Base-by-base conservation (phyloP, 257 asterid species). In the Capsicum rhomboideum region DNA sequence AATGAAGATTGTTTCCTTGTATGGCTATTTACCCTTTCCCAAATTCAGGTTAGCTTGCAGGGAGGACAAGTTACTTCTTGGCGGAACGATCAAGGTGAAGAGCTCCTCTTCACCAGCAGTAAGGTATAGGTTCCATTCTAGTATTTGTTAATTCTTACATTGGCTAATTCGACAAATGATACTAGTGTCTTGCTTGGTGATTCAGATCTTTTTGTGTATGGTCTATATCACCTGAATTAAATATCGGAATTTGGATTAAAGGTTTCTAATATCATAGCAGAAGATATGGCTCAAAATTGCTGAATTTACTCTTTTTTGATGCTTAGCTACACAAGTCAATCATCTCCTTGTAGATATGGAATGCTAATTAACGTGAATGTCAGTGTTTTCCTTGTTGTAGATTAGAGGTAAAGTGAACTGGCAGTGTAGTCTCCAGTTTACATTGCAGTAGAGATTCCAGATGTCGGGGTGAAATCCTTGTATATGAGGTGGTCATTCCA, bases 41-140 rank as follows among this genome's bases (percentile, higher is more conserved):
- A 13, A 50, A 18, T 86, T 59, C 89, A 96, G 99, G 94, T 96
- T 63, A 94, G 97, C 89, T 85, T 96, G 91, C 91, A 89, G 4
- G 98, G 99, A 79, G 99, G 96, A 78, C 97, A 93, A 86, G 95
- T 96, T 78, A 87, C 93, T 86, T 96, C 99, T 0, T 96, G 98
- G 98, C 89, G 96, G 89, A 93, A 92, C 77, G 95, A 90, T 64
- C 92, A 91, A 59, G 99, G 99, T 37, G 98, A 96, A 90, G 99
- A 96, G 84, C 97, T 92, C 80, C 87, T 94, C 50, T 96, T 96
- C 91, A 91, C 97, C 81, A 94, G 94, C 87, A 93, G 93, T 84
- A 96, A 94, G 99, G 99, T 96, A 90, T 50, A 86, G 74, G 26
- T 79, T 49, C 81, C 42, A 14, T 23, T 53, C 26, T 54, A 8